Evolutionary conservation across 352 stramenopile species (phyloP), one percentile per base, ranked within the genome.

Genomic region (Phytophthora constricta): DNA sequence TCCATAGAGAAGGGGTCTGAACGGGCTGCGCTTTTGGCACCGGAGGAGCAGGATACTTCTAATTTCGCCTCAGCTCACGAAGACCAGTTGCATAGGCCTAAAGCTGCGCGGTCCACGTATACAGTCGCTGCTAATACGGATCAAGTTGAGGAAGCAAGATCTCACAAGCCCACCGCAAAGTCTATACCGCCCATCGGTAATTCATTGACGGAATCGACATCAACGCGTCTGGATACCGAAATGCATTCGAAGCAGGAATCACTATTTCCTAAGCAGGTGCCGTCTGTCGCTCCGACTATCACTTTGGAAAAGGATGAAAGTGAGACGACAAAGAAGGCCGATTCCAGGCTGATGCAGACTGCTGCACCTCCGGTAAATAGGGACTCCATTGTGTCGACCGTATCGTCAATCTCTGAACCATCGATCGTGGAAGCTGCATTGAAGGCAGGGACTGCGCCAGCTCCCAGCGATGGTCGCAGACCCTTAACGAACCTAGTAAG

Each of bases 401-500:
- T 89, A 10, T 90, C 84, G 5, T 89, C 81, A 17, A 74, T 70
- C 47, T 82, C 79, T 22, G 72, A 76, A n/a, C 66, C 72, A 31
- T 83, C 76, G 17, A 25, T 66, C 26, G 58, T 64, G 19, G 62
- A 79, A 23, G 60, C 62, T 58, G 52, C 56, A 7, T 33, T 69
- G 34, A 76, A 68, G 68, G 37, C 49, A 5, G 63, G 42, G 4
- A 19, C 56, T 50, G 58, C 61, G 25, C 42, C 28, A 37, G 31
- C 45, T 64, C 10, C 42, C 13, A 69, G 47, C 23, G 60, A 56
- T 4, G 53, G 58, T 27, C 80, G 79, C 23, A 87, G 74, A 22
- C 80, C 79, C 16, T 55, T 74, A 9, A 27, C 76, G 1, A 93
- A 96, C 62, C 73, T 94, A 2, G 74, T 93, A 4, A 92, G 80